These are phyloP conservation scores for Backusella tuberculispora DNA, from an alignment of 192 early-diverging fungal genomes.

Conservation along the genomic window DNA sequence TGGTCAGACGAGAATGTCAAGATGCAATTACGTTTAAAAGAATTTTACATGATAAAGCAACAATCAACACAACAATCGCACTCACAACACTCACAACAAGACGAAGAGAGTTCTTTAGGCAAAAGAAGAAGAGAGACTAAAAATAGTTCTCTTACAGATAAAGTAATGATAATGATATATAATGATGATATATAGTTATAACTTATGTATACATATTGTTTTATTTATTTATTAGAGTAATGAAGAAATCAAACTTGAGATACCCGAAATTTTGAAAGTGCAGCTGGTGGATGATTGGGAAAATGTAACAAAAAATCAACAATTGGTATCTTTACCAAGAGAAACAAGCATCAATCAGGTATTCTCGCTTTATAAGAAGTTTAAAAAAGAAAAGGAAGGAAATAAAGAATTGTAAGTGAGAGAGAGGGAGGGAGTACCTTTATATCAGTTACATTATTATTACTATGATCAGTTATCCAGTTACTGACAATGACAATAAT, in stretches of 20 bases:
- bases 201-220: neutral
- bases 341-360: slow-evolving; percentile 77
- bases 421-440: too few species aligned
- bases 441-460: too few species aligned
- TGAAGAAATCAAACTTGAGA: slow-evolving; percentile 87
- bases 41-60: slow-evolving; percentile 44
- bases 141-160: neutral
- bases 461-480: too few species aligned
- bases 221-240: slow-evolving; percentile 55
- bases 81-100: too few species aligned
- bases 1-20: slow-evolving; percentile 84
- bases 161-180: neutral
- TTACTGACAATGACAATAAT: too few species aligned
- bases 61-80: neutral
- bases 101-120: slow-evolving; percentile 89
- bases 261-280: slow-evolving; percentile 87
- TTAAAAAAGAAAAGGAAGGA: slow-evolving; percentile 52
- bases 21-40: slow-evolving; percentile 78
- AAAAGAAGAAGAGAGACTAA: slow-evolving; percentile 70
- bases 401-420: slow-evolving; percentile 28
- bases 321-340: slow-evolving; percentile 90
- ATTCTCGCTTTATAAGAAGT: slow-evolving; percentile 72
- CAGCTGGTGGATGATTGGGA: slow-evolving; percentile 98
- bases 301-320: slow-evolving; percentile 90
- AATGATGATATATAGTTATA: slow-evolving; percentile 63